Evolutionary conservation across 1,139 yeast species (phyloP).

Genomic region (Blastobotrys aristatus): DNA sequence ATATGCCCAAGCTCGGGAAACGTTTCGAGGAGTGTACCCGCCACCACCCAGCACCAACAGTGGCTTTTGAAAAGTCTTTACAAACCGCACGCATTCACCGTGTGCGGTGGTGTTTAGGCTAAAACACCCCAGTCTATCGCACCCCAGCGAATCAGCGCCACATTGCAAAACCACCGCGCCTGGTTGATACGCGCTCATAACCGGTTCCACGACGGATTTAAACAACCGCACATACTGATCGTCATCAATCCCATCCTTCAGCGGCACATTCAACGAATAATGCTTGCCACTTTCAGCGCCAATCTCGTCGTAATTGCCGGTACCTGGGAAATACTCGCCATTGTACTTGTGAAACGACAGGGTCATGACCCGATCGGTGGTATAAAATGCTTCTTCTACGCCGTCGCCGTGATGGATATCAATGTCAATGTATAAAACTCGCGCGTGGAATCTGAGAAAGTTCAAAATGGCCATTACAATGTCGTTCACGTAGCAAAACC

Average conservation of each 20-base stretch:
- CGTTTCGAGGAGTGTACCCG: slow-evolving; percentile 95
- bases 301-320: slow-evolving; percentile 72
- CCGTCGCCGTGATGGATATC: slow-evolving; percentile 99
- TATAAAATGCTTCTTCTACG: slow-evolving; percentile 94
- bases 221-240: slow-evolving; percentile 74
- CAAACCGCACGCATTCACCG: slow-evolving; percentile 88
- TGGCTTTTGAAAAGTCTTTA: slow-evolving; percentile 82
- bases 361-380: slow-evolving; percentile 94
- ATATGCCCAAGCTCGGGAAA: slow-evolving; percentile 89
- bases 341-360: slow-evolving; percentile 91
- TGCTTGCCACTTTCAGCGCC: slow-evolving; percentile 87
- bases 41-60: slow-evolving; percentile 95
- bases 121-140: slow-evolving; percentile 90
- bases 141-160: slow-evolving; percentile 94
- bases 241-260: slow-evolving; percentile 94
- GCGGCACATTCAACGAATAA: slow-evolving; percentile 86
- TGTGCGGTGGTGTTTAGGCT: slow-evolving; percentile 87
- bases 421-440: slow-evolving; percentile 89
- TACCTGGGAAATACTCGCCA: slow-evolving; percentile 96
- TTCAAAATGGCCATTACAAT: slow-evolving; percentile 85
- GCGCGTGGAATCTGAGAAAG: slow-evolving; percentile 75
- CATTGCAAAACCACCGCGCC: slow-evolving; percentile 93
- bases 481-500: slow-evolving; percentile 93
- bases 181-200: slow-evolving; percentile 78
- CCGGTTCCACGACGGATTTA: slow-evolving; percentile 82